These are phyloP conservation scores for Carex parvula DNA, from an alignment of 176 grass and related monocot genomes.

Conservation along the genomic window DNA sequence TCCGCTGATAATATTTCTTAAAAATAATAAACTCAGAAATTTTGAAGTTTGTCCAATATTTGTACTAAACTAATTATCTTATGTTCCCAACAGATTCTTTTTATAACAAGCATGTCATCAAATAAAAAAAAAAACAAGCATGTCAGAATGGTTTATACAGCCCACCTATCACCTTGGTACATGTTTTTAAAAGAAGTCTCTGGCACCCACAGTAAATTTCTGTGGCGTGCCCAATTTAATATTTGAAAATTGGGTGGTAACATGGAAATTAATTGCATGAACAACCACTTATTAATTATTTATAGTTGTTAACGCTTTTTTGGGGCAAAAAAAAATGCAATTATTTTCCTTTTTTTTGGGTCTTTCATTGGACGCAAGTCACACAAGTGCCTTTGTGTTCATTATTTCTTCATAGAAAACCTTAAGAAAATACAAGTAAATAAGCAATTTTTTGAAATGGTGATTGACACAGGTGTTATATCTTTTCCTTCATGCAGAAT, in stretches of 20 bases:
- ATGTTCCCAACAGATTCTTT: conserved; percentile 7
- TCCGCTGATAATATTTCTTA: neutral
- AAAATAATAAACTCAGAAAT: neutral
- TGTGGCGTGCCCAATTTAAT: neutral
- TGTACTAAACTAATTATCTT: neutral
- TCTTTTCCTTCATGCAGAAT: conserved; percentile 54
- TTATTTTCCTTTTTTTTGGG: neutral
- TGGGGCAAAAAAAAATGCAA: neutral
- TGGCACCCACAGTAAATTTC: neutral
- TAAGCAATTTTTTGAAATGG: neutral
- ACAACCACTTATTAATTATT: conserved; percentile 5
- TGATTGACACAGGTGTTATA: conserved; percentile 23
- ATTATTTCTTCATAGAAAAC: neutral
- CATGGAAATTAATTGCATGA: neutral
- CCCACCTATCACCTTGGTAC: neutral
- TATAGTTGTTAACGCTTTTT: neutral
- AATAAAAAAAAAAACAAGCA: neutral
- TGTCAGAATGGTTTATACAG: neutral
- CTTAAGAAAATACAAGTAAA: neutral
- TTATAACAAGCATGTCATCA: neutral
- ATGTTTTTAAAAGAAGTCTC: neutral
- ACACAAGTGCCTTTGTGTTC: neutral
- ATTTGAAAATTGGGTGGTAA: neutral
- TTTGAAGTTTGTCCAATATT: neutral
- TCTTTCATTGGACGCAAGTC: neutral